Evolutionary conservation across 1,139 yeast species (phyloP).

Genomic region (Schizosaccharomyces versatilis): DNA sequence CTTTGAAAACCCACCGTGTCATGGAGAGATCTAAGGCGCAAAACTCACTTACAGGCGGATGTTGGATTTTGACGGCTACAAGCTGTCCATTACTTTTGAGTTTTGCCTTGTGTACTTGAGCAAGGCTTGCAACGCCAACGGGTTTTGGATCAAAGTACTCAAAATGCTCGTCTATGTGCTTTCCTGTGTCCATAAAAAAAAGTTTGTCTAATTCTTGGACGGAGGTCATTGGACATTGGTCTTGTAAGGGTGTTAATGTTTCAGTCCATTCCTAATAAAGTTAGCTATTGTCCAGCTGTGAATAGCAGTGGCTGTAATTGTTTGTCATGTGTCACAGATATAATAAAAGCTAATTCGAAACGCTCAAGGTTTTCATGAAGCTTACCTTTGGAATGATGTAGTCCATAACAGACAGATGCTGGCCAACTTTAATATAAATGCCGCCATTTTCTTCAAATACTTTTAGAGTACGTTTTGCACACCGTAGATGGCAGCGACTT

Average conservation of each 20-base stretch:
- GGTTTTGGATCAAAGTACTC: conserved; percentile 48
- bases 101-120: conserved; percentile 76
- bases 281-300: background rate
- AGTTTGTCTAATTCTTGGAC: conserved; percentile 42
- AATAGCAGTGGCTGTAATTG: background rate
- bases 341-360: background rate
- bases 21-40: conserved; percentile 73
- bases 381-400: conserved; percentile 46
- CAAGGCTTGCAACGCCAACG: conserved; percentile 84
- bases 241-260: conserved; percentile 83
- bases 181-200: conserved; percentile 45
- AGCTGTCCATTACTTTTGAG: conserved; percentile 37
- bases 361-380: background rate
- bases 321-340: background rate
- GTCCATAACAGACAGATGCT: conserved; percentile 78
- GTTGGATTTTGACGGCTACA: conserved; percentile 90
- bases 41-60: conserved; percentile 66
- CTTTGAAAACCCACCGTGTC: conserved; percentile 51
- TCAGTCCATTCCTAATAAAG: conserved; percentile 56
- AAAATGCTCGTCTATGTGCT: conserved; percentile 39
- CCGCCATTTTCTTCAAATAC: conserved; percentile 83
- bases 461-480: conserved; percentile 56
- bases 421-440: conserved; percentile 79
- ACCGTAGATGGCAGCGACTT: conserved; percentile 40
- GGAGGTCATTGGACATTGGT: conserved; percentile 67